Percentiles rank a stretch among this genome's conserved stretches.
phyloP scores from a whole-genome alignment of 225 moss, liverwort and hornwort species.

The Rhytidiadelphus loreus region DNA sequence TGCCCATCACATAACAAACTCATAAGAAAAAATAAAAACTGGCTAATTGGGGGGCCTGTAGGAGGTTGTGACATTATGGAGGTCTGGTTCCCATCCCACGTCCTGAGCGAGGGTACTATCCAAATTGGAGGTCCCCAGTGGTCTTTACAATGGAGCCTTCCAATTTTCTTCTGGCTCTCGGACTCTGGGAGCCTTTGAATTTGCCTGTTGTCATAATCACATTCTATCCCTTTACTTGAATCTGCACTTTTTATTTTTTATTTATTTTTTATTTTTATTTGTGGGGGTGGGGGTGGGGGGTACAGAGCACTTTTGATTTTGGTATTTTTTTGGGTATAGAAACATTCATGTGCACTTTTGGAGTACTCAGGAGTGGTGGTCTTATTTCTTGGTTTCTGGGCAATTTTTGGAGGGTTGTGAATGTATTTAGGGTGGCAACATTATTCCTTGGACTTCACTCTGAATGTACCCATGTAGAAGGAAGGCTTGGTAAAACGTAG shows the following conservation, averaged over 20 bases:
- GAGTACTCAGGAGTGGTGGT: background rate
- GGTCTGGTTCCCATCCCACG: background rate
- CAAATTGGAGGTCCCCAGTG: background rate
- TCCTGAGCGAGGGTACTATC: constrained; percentile 17
- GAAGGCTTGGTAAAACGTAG: too few relatives aligned
- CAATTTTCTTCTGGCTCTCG: constrained; percentile 11
- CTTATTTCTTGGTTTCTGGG: background rate
- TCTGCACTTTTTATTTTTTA: background rate
- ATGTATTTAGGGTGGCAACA: background rate
- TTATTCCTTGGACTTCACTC: background rate
- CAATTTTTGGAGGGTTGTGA: background rate
- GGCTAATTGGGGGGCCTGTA: too few relatives aligned
- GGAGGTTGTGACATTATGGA: background rate
- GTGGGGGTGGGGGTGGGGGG: too few relatives aligned
- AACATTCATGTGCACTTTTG: background rate
- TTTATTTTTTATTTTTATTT: too few relatives aligned
- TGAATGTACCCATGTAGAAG: too few relatives aligned
- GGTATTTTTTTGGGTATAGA: background rate
- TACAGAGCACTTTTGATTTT: too few relatives aligned
- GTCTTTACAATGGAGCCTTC: constrained; percentile 12
- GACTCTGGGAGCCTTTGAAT: background rate
- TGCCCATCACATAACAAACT: too few relatives aligned
- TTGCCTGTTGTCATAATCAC: background rate
- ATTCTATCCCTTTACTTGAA: background rate
- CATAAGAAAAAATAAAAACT: too few relatives aligned